phyloP scores from a whole-genome alignment of 1,139 yeast genomes.

The Sugiyamaella japonica region DNA sequence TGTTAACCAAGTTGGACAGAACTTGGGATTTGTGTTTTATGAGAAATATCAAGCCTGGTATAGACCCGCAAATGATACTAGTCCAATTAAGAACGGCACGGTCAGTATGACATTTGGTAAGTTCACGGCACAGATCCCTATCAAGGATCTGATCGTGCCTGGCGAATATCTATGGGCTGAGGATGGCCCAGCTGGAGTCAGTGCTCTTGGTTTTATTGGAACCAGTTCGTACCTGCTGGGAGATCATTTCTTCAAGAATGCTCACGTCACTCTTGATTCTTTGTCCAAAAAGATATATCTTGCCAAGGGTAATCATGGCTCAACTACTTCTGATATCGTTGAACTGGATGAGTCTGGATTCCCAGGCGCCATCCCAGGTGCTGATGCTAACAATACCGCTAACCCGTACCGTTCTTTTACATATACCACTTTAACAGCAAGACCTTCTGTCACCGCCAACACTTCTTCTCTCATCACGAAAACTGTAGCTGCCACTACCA shows the following conservation, averaged over 20 bases:
- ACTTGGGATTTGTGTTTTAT: slow-evolving; percentile 31
- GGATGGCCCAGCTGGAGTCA: slow-evolving; percentile 36
- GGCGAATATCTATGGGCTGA: slow-evolving; percentile 39
- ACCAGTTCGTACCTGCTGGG: slow-evolving; percentile 52
- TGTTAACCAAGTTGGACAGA: slow-evolving; percentile 34
- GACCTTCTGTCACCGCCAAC: slow-evolving; percentile 16
- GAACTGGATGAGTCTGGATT: slow-evolving; percentile 23
- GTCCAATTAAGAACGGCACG: slow-evolving; percentile 19
- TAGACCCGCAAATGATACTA: slow-evolving; percentile 23
- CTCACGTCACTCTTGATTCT: slow-evolving; percentile 72
- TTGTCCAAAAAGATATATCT: slow-evolving; percentile 59
- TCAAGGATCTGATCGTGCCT: slow-evolving; percentile 36
- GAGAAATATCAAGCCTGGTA: slow-evolving; percentile 36
- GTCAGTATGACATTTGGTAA: slow-evolving; percentile 35
- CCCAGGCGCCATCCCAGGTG: slow-evolving; percentile 28
- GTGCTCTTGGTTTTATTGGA: slow-evolving; percentile 37
- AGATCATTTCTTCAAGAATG: slow-evolving; percentile 67
- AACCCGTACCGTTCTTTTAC: slow-evolving; percentile 14
- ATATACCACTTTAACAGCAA: slow-evolving; percentile 21
- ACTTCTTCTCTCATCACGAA: neutral
- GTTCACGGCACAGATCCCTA: slow-evolving; percentile 32
- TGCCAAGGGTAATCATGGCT: slow-evolving; percentile 51
- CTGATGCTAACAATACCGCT: slow-evolving; percentile 6
- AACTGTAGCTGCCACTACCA: slow-evolving; percentile 1
- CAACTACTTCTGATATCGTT: slow-evolving; percentile 21